Conservation (phyloP, 225 moss, liverwort and hornwort species). For the Anthoceros angustus region DNA sequence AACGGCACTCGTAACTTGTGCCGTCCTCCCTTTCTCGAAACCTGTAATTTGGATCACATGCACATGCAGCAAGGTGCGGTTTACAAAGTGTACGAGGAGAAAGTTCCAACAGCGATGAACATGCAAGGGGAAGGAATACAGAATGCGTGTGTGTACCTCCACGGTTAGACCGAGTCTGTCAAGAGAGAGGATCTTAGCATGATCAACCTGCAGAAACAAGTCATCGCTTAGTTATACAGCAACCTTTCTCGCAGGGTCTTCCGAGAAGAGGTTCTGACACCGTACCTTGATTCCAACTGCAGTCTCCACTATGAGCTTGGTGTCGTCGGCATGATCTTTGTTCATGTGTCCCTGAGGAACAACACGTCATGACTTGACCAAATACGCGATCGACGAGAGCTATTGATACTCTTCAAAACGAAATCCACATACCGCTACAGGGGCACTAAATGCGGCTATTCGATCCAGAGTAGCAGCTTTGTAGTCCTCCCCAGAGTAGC, state of each 20-base stretch:
- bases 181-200: conserved; percentile 60
- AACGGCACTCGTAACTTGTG: conserved; percentile 84
- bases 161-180: conserved; percentile 77
- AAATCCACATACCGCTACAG: conserved; percentile 51
- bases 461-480: conserved; percentile 60
- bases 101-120: conserved; percentile 6
- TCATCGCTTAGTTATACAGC: neutral
- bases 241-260: neutral
- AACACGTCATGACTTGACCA: neutral
- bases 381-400: too few relatives aligned
- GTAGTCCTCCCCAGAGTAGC: conserved; percentile 50
- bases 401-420: neutral
- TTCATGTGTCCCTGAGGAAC: conserved; percentile 83
- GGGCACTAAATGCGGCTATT: conserved; percentile 59
- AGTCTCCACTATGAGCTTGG: conserved; percentile 59
- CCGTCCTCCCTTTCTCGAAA: conserved; percentile 46
- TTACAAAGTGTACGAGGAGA: conserved; percentile 7
- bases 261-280: neutral
- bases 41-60: conserved; percentile 14
- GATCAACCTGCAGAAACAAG: conserved; percentile 40
- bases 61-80: neutral
- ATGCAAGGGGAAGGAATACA: conserved; percentile 8
- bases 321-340: conserved; percentile 79
- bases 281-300: conserved; percentile 63
- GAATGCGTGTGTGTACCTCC: conserved; percentile 24